Conservation (phyloP, 257 asterid species). For the Jacaranda mimosifolia region DNA sequence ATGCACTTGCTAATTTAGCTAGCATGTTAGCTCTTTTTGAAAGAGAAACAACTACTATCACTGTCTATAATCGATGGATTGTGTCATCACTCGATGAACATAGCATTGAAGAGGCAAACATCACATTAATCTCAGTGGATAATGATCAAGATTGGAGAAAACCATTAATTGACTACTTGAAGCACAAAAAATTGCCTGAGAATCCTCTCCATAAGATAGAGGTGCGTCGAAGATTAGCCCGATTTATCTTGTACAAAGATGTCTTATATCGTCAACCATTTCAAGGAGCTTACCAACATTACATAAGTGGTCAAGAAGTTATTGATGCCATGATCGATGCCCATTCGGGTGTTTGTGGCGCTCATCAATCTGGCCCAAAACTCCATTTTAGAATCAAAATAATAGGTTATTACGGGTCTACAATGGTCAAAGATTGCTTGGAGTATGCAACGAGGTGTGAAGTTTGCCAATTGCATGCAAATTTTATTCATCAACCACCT, state of each 20-base stretch:
- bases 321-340: no score
- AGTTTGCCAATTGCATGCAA: not conserved
- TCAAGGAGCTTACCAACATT: no score
- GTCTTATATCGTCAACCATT: no score
- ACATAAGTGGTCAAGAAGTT: no score
- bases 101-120: no score
- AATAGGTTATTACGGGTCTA: not conserved
- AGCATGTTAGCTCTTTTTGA: not conserved
- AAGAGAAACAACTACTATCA: not conserved
- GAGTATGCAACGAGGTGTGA: not conserved
- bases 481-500: not conserved
- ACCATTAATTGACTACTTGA: not conserved
- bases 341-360: no score
- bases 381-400: not conserved
- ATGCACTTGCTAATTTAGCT: not conserved
- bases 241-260: not conserved
- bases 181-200: not conserved
- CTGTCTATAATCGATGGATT: not conserved
- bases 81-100: not conserved
- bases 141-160: not conserved
- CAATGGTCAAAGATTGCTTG: not conserved
- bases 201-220: not conserved
- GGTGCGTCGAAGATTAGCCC: no score
- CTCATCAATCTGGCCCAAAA: not conserved
- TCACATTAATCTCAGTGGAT: no score